Percentiles rank a stretch among this genome's conserved stretches.
Conservation (phyloP, 1,284 basidiomycete species). For the Grifola frondosa region DNA sequence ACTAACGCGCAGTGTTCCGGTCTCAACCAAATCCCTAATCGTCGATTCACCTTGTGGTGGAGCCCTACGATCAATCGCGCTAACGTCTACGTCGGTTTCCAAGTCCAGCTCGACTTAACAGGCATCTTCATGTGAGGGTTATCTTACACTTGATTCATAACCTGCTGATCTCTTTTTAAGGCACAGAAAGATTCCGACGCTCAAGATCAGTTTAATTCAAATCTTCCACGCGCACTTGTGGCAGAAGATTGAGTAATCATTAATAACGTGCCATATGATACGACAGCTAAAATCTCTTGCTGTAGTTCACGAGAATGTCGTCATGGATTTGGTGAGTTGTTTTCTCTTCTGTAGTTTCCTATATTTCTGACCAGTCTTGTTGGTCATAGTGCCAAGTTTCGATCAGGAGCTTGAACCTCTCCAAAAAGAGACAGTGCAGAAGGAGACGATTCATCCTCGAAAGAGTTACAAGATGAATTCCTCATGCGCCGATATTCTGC, state of each 20-base stretch:
- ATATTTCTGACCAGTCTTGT: not conserved
- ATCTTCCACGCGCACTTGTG: constrained; percentile 99
- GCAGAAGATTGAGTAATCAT: constrained; percentile 91
- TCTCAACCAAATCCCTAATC: constrained; percentile 94
- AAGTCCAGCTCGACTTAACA: constrained; percentile 93
- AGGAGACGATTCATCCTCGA: constrained; percentile 97
- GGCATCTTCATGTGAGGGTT: constrained; percentile 78
- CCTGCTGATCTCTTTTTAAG: constrained; percentile 41
- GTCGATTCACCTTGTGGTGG: constrained; percentile 98
- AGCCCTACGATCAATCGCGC: constrained; percentile 93
- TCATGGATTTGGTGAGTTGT: constrained; percentile 85
- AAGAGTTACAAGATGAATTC: constrained; percentile 99
- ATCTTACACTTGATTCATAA: not conserved
- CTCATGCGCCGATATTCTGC: constrained; percentile 90
- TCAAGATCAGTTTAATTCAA: constrained; percentile 97
- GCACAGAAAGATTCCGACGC: constrained; percentile 96
- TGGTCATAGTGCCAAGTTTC: constrained; percentile 89
- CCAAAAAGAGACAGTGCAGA: constrained; percentile 98
- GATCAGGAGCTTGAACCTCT: constrained; percentile 97
- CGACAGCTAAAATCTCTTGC: constrained; percentile 14
- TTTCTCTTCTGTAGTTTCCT: constrained; percentile 2
- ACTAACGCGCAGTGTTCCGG: constrained; percentile 92
- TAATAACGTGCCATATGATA: too few relatives aligned
- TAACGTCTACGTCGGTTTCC: constrained; percentile 98
- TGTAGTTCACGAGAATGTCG: constrained; percentile 81